Base-by-base conservation (phyloP, 306 rosid genomes). In the Vicia faba region DNA sequence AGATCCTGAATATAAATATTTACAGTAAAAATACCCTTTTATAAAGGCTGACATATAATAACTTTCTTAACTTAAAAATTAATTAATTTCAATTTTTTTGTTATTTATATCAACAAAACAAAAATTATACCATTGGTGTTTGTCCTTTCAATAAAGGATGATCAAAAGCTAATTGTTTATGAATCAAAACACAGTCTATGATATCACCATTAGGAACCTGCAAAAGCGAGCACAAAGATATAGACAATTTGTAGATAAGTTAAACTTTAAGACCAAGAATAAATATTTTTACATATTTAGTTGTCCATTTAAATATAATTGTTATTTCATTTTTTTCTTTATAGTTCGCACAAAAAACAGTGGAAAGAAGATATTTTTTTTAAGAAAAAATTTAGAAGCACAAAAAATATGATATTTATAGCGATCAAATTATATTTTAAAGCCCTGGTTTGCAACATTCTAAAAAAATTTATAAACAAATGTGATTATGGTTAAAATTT, bases 141-240 rank as follows among this genome's bases (percentile, higher is more conserved):
- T 82, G 84, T 11, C 87, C 97, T 69, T 74, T 82, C 48, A 93
- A 78, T 8, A 46, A 72, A 51, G 99, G 97, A 78, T 93, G 96
- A 74, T 93, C 99, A 72, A 93, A 93, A 66, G 97, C 96, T 26
- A 91, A 89, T 77, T 93, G 99, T 8, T 49, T 75, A 71, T 88
- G 88, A 73, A 88, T 84, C 2, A 35, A 55, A 54, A 93, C 89
- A 58, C 99, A 93, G 14, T 93, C 99, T 71, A 93, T 90, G 19
- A 85, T 48, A 82, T 93, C 99, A 64, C 99, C 99, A 11, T 90
- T 95, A 25, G 96, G 85, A 76, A 89, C 83, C 96, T 87, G 66
- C 68, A 73, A 15, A 20, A 48, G 14, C 4, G n/a, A 36, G 53
- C 7, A 7, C 7, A 6, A 64, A 31, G 7, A 1, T 5, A 18